Base-by-base conservation (phyloP, 2,329 filamentous ascomycete species). In the Calycina marina region DNA sequence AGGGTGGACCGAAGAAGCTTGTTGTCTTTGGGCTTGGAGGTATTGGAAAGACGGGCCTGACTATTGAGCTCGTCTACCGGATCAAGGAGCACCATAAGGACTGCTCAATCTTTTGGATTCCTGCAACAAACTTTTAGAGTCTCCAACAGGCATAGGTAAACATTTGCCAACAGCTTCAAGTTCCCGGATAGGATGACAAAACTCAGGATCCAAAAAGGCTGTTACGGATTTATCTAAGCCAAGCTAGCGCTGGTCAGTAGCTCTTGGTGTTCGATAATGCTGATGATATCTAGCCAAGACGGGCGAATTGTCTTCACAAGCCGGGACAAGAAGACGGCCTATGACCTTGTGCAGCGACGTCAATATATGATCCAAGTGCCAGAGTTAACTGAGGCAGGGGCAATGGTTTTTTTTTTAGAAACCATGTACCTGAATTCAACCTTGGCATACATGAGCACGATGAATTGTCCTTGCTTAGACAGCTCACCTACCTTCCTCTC, bases 61-160 rank as follows among this genome's bases (percentile, higher is more conserved):
- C 49, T 4, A 41, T 63, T 2, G 49, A 59, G 38, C 35, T 62
- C 9, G 58, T 55, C 3, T 53, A 61, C 44, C 55, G 51, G 44
- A 49, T 47, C 2, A 56, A 48, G 34, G 31, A 55, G 6, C 47
- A 51, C 24, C 28, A 47, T 18, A 50, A 50, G 2, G 49, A 53
- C 4, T 59, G 48, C 31, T 58, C 54, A 0, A 43, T 67, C 31
- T 56, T 66, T 37, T 66, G 57, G 61, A 48, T 64, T 4, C 52
- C 57, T 4, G 58, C 54, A 4, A 45, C 51, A 15, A 59, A 54
- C 35, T 36, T 40, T n/a, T 53, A 50, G 11, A 56, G 44, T 24
- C 25, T 40, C 15, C 14, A 40, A 12, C 15, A 34, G 13, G 37
- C 45, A 0, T 51, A 54, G 37, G 27, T 28, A 1, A 48, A 49